Evolutionary conservation across 2,329 filamentous ascomycete species (phyloP).

Genomic region (Xylaria polymorpha): DNA sequence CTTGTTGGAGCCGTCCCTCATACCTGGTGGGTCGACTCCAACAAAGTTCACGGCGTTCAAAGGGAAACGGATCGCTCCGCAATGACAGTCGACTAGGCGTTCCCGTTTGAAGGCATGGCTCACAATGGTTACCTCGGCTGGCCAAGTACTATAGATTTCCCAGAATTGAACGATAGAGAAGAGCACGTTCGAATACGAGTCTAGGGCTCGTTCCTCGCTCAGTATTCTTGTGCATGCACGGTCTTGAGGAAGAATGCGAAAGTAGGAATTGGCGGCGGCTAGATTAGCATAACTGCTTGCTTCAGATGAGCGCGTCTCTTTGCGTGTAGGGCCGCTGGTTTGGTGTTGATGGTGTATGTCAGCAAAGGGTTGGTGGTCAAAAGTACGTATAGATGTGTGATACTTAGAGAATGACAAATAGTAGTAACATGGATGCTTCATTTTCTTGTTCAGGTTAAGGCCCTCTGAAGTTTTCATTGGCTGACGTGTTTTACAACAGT

Average conservation of each 20-base stretch:
- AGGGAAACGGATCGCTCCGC: conserved; percentile 69
- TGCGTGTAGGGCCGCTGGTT: conserved; percentile 70
- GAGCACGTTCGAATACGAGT: conserved; percentile 87
- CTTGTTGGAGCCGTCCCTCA: conserved; percentile 53
- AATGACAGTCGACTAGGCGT: conserved; percentile 73
- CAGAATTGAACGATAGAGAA: conserved; percentile 74
- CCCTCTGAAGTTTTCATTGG: conserved; percentile 7
- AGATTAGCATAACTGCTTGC: conserved; percentile 71
- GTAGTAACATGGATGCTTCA: not conserved
- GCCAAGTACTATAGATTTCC: conserved; percentile 65
- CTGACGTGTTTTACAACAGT: not conserved
- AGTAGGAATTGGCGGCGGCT: conserved; percentile 60
- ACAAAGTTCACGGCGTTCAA: conserved; percentile 61
- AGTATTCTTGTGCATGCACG: conserved; percentile 56
- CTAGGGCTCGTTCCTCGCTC: conserved; percentile 78
- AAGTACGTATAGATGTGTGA: not conserved
- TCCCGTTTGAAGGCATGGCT: conserved; percentile 76
- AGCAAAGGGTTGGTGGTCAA: conserved; percentile 6
- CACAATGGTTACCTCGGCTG: conserved; percentile 69
- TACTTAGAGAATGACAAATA: conserved; percentile 18
- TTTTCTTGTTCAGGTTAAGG: not conserved
- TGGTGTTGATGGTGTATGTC: conserved; percentile 5
- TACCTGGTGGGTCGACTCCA: conserved; percentile 72
- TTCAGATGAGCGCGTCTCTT: conserved; percentile 67
- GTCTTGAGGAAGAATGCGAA: conserved; percentile 51